phyloP scores from a whole-genome alignment of 345 rosid genomes.

The Noccaea bulbosa region DNA sequence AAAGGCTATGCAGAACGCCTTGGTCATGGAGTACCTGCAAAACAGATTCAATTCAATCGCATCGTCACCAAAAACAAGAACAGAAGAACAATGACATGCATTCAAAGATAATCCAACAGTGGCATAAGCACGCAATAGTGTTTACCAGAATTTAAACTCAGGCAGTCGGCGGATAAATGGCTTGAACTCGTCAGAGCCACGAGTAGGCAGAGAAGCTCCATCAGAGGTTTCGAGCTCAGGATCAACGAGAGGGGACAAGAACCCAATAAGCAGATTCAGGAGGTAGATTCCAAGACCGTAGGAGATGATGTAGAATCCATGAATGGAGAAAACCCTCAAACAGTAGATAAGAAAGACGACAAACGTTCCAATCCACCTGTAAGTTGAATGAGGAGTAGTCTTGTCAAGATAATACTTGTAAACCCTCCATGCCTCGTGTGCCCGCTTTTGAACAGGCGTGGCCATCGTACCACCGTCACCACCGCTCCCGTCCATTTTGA shows the following conservation, averaged over 20 bases:
- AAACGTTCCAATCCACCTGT: constrained; percentile 87
- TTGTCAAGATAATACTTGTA: constrained; percentile 88
- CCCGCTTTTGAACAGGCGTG: constrained; percentile 67
- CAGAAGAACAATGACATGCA: not conserved
- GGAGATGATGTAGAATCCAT: constrained; percentile 86
- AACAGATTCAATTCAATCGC: constrained; percentile 22
- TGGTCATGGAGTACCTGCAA: constrained; percentile 70
- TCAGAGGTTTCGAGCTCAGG: constrained; percentile 75
- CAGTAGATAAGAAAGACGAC: constrained; percentile 57
- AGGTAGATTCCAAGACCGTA: constrained; percentile 94
- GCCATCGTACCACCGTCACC: constrained; percentile 59
- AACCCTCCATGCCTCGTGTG: constrained; percentile 71
- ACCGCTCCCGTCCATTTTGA: constrained; percentile 77
- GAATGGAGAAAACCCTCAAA: constrained; percentile 69
- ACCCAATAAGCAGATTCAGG: constrained; percentile 87
- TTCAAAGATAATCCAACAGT: not conserved
- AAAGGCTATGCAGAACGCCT: constrained; percentile 67
- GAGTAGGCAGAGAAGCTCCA: constrained; percentile 82
- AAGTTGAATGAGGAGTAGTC: constrained; percentile 74
- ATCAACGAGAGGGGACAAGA: constrained; percentile 90
- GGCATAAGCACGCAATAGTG: not conserved
- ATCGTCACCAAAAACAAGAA: not conserved
- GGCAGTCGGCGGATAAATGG: constrained; percentile 95
- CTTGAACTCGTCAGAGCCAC: constrained; percentile 96
- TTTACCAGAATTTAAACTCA: constrained; percentile 93